phyloP scores from a whole-genome alignment of 345 rosid genomes.

The Carallia brachiata region DNA sequence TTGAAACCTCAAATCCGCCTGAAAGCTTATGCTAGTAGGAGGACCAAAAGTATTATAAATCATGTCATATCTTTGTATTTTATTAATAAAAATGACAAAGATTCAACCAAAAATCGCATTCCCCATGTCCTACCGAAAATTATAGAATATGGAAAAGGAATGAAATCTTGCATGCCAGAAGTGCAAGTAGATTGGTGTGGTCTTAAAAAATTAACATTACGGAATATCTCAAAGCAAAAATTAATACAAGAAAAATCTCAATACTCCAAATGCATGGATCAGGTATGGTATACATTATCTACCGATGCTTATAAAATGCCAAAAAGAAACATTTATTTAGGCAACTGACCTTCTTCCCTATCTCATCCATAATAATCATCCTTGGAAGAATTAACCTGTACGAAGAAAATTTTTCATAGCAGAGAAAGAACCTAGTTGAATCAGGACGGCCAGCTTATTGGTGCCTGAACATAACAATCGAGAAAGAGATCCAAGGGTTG shows the following conservation, averaged over 20 bases:
- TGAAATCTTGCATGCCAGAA: too few relatives aligned
- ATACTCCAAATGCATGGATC: background rate
- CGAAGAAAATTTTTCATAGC: slow-evolving; percentile 19
- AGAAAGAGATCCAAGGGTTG: too few relatives aligned
- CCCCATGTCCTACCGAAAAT: too few relatives aligned
- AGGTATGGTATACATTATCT: background rate
- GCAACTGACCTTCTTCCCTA: slow-evolving; percentile 62
- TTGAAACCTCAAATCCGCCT: too few relatives aligned
- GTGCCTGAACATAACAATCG: slow-evolving; percentile 38
- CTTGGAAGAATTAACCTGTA: slow-evolving; percentile 94
- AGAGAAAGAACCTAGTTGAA: slow-evolving; percentile 10
- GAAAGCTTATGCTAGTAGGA: too few relatives aligned
- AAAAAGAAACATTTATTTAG: slow-evolving; percentile 3
- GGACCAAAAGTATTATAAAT: too few relatives aligned
- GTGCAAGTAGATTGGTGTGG: too few relatives aligned
- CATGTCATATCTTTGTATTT: too few relatives aligned
- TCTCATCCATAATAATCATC: slow-evolving; percentile 16
- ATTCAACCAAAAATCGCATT: too few relatives aligned
- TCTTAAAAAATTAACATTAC: too few relatives aligned
- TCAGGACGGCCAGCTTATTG: slow-evolving; percentile 1
- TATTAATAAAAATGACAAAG: too few relatives aligned
- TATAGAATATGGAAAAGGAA: too few relatives aligned
- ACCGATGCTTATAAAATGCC: background rate
- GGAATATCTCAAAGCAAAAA: background rate
- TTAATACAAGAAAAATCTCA: background rate